A percentile compares a stretch with the other conserved stretches of the same genome.
phyloP scores from a whole-genome alignment of 148 eudicot genomes.

The Vaccinium corymbosum region DNA sequence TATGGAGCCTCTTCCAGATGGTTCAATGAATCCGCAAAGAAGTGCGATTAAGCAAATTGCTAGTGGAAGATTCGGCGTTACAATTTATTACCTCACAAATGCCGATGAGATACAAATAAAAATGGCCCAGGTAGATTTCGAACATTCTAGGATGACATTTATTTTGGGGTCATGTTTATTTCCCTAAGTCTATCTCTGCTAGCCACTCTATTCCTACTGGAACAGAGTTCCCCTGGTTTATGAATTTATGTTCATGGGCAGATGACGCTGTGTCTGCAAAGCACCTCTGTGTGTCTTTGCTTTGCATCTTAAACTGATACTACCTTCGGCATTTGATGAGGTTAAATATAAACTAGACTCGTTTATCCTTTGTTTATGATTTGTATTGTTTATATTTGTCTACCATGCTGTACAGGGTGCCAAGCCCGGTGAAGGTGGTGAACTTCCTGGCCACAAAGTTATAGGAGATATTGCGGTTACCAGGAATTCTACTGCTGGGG shows the following conservation, averaged over 20 bases:
- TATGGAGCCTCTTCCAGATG: slow-evolving; percentile 82
- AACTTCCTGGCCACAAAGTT: slow-evolving; percentile 99
- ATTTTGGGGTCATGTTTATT: no score
- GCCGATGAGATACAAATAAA: slow-evolving; percentile 99
- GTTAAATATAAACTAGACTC: slow-evolving; percentile 29
- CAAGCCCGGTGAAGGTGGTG: slow-evolving; percentile 99
- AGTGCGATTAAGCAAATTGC: slow-evolving; percentile 99
- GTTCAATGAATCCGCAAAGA: slow-evolving; percentile 83
- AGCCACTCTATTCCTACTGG: slow-evolving; percentile 36
- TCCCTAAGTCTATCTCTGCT: slow-evolving; percentile 19
- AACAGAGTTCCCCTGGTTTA: slow-evolving; percentile 64
- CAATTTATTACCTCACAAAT: slow-evolving; percentile 93
- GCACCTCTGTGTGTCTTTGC: slow-evolving; percentile 67
- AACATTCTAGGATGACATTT: not conserved
- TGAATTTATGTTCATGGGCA: slow-evolving; percentile 73
- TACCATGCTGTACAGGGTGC: slow-evolving; percentile 61
- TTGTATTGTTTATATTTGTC: slow-evolving; percentile 10
- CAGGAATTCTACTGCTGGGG: slow-evolving; percentile 96
- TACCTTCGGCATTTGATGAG: slow-evolving; percentile 70
- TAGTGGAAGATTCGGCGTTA: slow-evolving; percentile 98
- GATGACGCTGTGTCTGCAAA: slow-evolving; percentile 61
- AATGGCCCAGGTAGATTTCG: slow-evolving; percentile 87
- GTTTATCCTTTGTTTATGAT: slow-evolving; percentile 12
- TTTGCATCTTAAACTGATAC: slow-evolving; percentile 69
- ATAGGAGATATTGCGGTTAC: slow-evolving; percentile 94